Conservation (phyloP, 2,329 filamentous ascomycete genomes). For the Reticulascus tulasneorum region DNA sequence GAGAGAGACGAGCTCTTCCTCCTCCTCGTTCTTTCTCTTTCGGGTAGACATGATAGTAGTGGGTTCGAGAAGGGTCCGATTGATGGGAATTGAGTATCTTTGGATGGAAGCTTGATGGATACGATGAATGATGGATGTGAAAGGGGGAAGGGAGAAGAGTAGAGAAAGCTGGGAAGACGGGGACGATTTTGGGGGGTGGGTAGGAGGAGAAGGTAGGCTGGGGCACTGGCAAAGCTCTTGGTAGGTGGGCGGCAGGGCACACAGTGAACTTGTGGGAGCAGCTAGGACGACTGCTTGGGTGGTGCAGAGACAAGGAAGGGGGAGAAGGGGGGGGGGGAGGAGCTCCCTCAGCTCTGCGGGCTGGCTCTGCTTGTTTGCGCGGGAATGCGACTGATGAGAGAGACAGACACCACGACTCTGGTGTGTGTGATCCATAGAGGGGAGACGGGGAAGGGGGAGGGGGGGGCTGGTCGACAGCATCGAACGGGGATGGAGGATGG, state of each 20-base stretch:
- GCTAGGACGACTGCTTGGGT: constrained; percentile 1
- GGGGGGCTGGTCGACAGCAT: neutral
- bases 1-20: constrained; percentile 52
- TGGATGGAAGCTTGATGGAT: neutral
- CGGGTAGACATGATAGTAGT: constrained; percentile 39
- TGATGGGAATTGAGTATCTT: constrained; percentile 9
- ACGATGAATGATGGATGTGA: constrained; percentile 5
- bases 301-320: constrained; percentile 6
- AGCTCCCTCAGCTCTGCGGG: constrained; percentile 11
- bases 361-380: constrained; percentile 8
- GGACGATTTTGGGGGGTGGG: constrained; percentile 11
- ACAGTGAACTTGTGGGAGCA: constrained; percentile 8
- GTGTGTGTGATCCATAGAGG: constrained; percentile 3
- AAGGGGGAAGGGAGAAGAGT: constrained; percentile 2
- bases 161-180: constrained; percentile 9
- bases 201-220: constrained; percentile 10
- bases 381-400: constrained; percentile 7
- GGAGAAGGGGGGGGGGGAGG: constrained; percentile 5
- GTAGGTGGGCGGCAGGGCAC: constrained; percentile 10
- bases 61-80: constrained; percentile 19
- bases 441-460: constrained; percentile 1
- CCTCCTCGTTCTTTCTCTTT: constrained; percentile 52
- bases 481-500: constrained; percentile 1
- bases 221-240: constrained; percentile 12
- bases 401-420: too few relatives aligned